Conservation (phyloP, 331 rosid species). For the Pyrus hybrid region DNA sequence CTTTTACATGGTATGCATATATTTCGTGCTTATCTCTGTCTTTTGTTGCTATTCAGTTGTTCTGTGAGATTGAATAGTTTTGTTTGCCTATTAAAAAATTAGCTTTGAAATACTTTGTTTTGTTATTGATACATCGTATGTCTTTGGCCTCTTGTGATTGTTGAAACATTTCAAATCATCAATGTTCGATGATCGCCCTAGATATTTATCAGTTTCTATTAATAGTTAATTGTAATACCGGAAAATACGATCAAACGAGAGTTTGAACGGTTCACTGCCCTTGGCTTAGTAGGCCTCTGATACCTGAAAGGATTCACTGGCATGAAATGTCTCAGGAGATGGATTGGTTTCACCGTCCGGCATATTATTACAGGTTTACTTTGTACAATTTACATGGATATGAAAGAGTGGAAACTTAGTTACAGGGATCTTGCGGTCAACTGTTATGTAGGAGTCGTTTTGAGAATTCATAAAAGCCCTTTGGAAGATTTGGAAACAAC, state of each 20-base stretch:
- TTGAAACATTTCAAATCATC: not conserved
- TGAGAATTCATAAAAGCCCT: not conserved
- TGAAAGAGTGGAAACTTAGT: not conserved
- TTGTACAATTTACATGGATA: not conserved
- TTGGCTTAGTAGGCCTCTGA: not conserved
- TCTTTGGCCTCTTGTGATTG: not conserved
- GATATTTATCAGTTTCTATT: not conserved
- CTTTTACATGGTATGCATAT: constrained; percentile 68
- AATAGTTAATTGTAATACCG: not conserved
- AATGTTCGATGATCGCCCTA: not conserved
- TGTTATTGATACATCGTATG: not conserved
- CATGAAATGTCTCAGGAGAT: not conserved
- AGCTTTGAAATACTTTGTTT: not conserved
- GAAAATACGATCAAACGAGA: not conserved
- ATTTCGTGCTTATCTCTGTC: not conserved
- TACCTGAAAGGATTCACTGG: not conserved
- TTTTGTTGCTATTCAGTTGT: not conserved
- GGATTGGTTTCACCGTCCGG: not conserved
- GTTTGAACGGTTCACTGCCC: not conserved
- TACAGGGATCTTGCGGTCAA: not conserved
- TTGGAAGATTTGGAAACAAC: not conserved
- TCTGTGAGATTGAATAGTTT: not conserved
- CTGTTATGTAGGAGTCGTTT: not conserved
- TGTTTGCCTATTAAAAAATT: not conserved
- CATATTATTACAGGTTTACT: not conserved